Evolutionary conservation across 2,329 filamentous ascomycete species (phyloP).

Genomic region (Aureobasidium sp.): DNA sequence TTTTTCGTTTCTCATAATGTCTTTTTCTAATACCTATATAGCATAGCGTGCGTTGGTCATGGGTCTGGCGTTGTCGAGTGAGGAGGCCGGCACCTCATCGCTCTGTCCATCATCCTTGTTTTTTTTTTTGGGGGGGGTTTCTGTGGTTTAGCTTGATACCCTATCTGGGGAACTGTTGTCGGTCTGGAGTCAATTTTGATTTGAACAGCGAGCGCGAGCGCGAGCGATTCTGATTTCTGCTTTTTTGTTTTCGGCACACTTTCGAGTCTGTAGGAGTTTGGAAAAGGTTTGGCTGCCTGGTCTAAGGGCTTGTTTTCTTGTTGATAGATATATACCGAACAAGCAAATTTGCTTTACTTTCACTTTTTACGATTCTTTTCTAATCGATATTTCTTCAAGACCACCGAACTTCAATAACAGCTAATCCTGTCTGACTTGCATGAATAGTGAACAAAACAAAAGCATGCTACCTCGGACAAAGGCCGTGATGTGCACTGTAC

Average conservation of each 20-base stretch:
- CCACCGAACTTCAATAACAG: not conserved
- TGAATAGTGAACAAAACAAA: not conserved
- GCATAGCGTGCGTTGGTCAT: not conserved
- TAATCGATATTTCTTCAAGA: too few relatives aligned
- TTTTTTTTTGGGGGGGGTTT: not conserved
- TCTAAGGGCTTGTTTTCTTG: not conserved
- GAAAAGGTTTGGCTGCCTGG: not conserved
- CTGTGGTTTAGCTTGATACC: slow-evolving; percentile 5
- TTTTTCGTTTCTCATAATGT: not conserved
- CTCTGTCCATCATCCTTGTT: not conserved
- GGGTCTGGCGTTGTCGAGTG: not conserved
- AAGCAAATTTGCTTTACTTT: not conserved
- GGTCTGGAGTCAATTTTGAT: not conserved
- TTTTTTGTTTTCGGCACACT: not conserved
- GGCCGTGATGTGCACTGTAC: not conserved
- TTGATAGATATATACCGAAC: slow-evolving; percentile 1
- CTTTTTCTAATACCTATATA: slow-evolving; percentile 1
- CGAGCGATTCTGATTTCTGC: not conserved
- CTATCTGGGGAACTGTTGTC: not conserved
- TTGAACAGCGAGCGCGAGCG: not conserved
- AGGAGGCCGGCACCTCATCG: not conserved
- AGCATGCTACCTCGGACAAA: not conserved
- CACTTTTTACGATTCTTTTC: too few relatives aligned
- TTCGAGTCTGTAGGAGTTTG: not conserved
- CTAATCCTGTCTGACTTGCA: not conserved